Evolutionary conservation across 2,329 filamentous ascomycete genomes (phyloP), one percentile per base, ranked within the genome.

Genomic region (Penicillium capsulatum): DNA sequence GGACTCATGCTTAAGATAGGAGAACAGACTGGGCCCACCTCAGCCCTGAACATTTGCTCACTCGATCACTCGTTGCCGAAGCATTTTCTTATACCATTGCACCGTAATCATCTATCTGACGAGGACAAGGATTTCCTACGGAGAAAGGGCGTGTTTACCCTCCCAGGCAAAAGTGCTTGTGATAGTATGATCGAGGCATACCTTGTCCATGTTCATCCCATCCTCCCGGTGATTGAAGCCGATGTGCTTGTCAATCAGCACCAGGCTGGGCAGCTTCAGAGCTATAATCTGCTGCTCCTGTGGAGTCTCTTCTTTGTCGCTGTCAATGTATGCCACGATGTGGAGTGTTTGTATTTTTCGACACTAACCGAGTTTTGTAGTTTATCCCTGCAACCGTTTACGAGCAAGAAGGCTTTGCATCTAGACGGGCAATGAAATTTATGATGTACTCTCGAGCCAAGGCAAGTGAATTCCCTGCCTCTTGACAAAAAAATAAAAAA

Each of bases 301-400:
- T 69, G 66, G 65, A 64, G 61, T 33, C 53, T 68, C 8, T 67
- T 67, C 34, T 66, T 63, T 24, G 60, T 59, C n/a, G 61, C 60
- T 5, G 50, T 50, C 1, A 64, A 63, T 50, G 61, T 62, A 45
- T 33, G 51, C 38, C 6, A 9, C n/a, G n/a, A 4, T 8, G 13
- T 15, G 2, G 9, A 11, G 3, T 17, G 3, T 6, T 13, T 4
- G 6, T 8, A 24, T n/a, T 8, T 11, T n/a, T n/a, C n/a, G n/a
- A n/a, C n/a, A n/a, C n/a, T n/a, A n/a, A n/a, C 32, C 17, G 5
- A 31, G 14, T 20, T 8, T 17, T n/a, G n/a, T n/a, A 62, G 59
- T 61, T 60, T 37, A 31, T 63, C 14, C 47, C 51, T 5, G 31
- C 36, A 2, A 31, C 47, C 2, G 43, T 50, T 3, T 55, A 48